Percentiles rank a stretch among this genome's conserved stretches.
Evolutionary conservation across 1,139 yeast genomes (phyloP).

Genomic region (Nakaseomyces bracarensis): DNA sequence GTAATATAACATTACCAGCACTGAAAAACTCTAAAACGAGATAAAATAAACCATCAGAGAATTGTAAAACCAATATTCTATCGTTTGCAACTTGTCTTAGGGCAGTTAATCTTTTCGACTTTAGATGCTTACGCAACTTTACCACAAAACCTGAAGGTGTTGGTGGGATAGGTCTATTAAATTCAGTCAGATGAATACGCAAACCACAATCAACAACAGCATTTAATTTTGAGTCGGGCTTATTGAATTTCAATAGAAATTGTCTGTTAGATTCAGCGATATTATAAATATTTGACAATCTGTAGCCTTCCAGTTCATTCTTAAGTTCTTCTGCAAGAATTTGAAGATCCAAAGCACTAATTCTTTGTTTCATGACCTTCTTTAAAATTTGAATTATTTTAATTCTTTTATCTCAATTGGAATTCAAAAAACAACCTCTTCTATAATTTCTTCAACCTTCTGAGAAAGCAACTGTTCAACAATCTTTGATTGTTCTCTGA

Average conservation of each 20-base stretch:
- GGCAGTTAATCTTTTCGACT: conserved; percentile 65
- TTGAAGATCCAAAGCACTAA: conserved; percentile 75
- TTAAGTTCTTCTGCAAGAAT: conserved; percentile 61
- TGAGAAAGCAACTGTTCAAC: no score
- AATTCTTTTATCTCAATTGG: no score
- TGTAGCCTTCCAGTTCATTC: conserved; percentile 46
- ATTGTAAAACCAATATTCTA: conserved; percentile 70
- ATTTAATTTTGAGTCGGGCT: conserved; percentile 72
- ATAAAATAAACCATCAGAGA: conserved; percentile 71
- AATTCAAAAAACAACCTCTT: no score
- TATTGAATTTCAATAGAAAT: conserved; percentile 68
- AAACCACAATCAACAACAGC: conserved; percentile 82
- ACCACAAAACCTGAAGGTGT: conserved; percentile 80
- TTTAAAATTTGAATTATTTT: no score
- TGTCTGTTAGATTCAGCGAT: conserved; percentile 64
- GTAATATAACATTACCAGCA: conserved; percentile 80
- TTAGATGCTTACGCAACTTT: conserved; percentile 78
- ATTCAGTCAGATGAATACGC: conserved; percentile 70
- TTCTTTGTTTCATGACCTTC: conserved; percentile 60
- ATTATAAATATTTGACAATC: conserved; percentile 82
- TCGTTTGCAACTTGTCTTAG: conserved; percentile 71
- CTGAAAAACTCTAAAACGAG: conserved; percentile 87
- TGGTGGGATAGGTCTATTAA: conserved; percentile 69
- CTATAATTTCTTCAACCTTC: no score
- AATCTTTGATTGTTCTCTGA: no score